phyloP scores from a whole-genome alignment of 2,329 filamentous ascomycete genomes.

The Colletotrichum sp. region DNA sequence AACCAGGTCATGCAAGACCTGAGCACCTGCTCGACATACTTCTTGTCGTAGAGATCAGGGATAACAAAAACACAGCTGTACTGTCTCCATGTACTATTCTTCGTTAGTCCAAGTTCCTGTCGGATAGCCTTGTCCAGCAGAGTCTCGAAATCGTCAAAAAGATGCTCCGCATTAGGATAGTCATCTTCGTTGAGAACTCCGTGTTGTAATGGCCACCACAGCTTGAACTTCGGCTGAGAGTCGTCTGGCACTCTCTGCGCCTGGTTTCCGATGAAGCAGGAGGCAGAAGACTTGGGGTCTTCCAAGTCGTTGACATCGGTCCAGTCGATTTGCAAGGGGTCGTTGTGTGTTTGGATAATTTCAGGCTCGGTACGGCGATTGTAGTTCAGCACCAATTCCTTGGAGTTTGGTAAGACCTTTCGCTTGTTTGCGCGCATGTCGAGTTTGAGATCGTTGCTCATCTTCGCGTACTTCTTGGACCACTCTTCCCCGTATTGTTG shows the following conservation, averaged over 20 bases:
- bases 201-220: constrained; percentile 89
- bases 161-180: constrained; percentile 77
- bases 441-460: constrained; percentile 85
- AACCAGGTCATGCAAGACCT: constrained; percentile 89
- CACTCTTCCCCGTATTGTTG: constrained; percentile 88
- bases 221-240: constrained; percentile 85
- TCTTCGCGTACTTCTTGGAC: constrained; percentile 75
- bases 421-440: constrained; percentile 94
- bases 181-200: constrained; percentile 92
- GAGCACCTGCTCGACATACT: constrained; percentile 83
- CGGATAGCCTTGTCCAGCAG: constrained; percentile 87
- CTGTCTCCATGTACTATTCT: constrained; percentile 81
- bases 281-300: constrained; percentile 63
- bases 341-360: constrained; percentile 91
- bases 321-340: constrained; percentile 93
- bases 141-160: constrained; percentile 86
- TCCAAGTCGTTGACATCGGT: constrained; percentile 76
- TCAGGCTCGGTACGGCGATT: constrained; percentile 86
- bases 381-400: constrained; percentile 93
- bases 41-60: constrained; percentile 94
- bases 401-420: constrained; percentile 95
- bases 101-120: constrained; percentile 79
- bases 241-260: constrained; percentile 88
- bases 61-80: constrained; percentile 98
- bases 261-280: constrained; percentile 79